Conservation (phyloP, 2,329 filamentous ascomycete species). For the Paraconiothyrium brasiliense region DNA sequence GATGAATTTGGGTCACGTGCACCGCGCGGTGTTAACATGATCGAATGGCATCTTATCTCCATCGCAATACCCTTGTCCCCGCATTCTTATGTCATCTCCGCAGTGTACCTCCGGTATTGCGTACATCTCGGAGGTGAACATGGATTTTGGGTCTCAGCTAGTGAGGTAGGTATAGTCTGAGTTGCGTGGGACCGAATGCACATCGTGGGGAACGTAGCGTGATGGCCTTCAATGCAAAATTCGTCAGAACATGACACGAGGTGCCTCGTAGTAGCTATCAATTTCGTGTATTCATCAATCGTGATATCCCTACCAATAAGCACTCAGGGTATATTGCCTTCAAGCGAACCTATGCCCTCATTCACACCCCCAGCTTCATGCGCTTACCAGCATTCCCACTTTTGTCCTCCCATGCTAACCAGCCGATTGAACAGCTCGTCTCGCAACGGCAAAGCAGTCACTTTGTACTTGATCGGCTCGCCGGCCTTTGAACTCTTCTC, state of each 20-base stretch:
- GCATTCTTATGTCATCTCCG: background rate
- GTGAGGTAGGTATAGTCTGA: background rate
- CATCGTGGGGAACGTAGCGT: no score
- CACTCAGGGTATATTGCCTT: background rate
- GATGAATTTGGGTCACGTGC: background rate
- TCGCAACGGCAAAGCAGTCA: conserved; percentile 76
- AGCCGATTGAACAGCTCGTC: conserved; percentile 85
- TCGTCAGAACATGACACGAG: no score
- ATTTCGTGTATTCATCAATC: background rate
- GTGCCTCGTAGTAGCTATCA: no score
- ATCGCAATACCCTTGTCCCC: background rate
- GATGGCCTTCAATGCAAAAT: no score
- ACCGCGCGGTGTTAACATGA: background rate
- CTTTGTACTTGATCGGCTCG: conserved; percentile 63
- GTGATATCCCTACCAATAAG: background rate
- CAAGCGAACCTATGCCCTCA: no score
- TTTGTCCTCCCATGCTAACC: conserved; percentile 79
- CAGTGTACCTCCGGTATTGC: background rate
- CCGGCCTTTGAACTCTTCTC: background rate
- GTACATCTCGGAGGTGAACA: background rate
- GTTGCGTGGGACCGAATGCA: no score
- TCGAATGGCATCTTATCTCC: background rate
- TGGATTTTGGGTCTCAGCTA: background rate
- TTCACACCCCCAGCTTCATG: no score
- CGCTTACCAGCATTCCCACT: conserved; percentile 80